Evolutionary conservation across 2,329 filamentous ascomycete species (phyloP).

Genomic region (Chaetomium olivaceum): DNA sequence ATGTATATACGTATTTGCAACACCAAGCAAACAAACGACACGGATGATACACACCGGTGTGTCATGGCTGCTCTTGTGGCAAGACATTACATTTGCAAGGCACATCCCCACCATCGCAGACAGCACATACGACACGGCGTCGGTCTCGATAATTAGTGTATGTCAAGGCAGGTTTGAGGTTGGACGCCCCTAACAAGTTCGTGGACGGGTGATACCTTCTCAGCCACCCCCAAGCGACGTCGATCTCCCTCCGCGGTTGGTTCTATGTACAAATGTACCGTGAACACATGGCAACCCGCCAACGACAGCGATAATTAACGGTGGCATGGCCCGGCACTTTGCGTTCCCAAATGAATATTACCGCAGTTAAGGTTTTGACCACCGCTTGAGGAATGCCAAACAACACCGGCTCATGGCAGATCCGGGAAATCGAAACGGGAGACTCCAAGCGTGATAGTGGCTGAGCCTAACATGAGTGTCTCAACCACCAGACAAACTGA

Average conservation of each 20-base stretch:
- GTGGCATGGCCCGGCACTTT: not conserved
- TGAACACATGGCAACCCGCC: slow-evolving; percentile 2
- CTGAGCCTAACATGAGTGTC: slow-evolving; percentile 11
- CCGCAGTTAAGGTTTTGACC: not conserved
- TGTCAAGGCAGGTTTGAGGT: not conserved
- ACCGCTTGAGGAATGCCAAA: not conserved
- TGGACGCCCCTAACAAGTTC: not conserved
- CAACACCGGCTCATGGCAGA: slow-evolving; percentile 9
- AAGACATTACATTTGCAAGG: not conserved
- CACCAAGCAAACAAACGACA: not conserved
- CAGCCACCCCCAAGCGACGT: slow-evolving; percentile 17
- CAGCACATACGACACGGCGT: not conserved
- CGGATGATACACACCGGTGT: not conserved
- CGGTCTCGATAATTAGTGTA: not conserved
- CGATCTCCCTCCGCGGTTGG: not conserved
- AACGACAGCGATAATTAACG: not conserved
- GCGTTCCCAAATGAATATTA: not conserved
- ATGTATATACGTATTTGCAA: not conserved
- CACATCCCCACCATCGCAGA: not conserved
- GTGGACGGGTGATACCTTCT: not conserved
- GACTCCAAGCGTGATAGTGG: slow-evolving; percentile 9
- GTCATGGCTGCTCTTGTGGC: not conserved
- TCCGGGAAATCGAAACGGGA: slow-evolving; percentile 13
- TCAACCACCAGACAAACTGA: slow-evolving; percentile 1
- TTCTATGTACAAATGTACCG: not conserved